Base-by-base conservation (phyloP, 108 stramenopile genomes). In the Conticribra guillardii region DNA sequence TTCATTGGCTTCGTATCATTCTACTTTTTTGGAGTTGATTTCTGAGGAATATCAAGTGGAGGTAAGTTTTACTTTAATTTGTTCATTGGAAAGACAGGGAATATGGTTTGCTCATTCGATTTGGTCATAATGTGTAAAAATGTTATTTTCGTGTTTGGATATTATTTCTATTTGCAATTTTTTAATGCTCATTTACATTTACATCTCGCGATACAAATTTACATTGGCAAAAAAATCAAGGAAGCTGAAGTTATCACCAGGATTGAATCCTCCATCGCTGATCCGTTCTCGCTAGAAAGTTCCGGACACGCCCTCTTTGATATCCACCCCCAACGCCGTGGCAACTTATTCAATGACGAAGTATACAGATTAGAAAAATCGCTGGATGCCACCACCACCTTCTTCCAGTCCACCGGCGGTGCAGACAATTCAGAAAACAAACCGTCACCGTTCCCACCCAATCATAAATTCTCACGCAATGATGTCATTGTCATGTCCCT, bases 321-420 rank as follows among this genome's bases (percentile, higher is more conserved):
- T 64, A 73, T 94, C 51, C 88, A 84, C 53, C 83, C 89, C 0
- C 71, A 82, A 73, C 83, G 93, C 32, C 69, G 93, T 1, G 93
- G 93, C 8, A 91, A 91, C 73, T 59, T 94, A 1, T 94, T 90
- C 84, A 79, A 78, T 47, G 93, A 94, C 46, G 93, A 94, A 84
- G 87, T 94, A 2, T 94, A 94, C 61, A 81, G 93, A 24, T 76
- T 94, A 32, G 65, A 74, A 55, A 94, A 91, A 64, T 83, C 90
- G 7, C 17, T 52, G 2, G 93, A 94, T 64, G 90, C 93, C 24
- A 90, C 92, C 8, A 85, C 87, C 0, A 69, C 78, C 22, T 76
- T 67, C 41, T 68, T 51, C 57, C 37, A 5, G 37, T 41, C 37
- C 11, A 9, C 37, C 37, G 37, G 8, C 37, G 37, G 5, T 41